Evolutionary conservation across 768 basidiomycete species (phyloP).

Genomic region (Mrakia gelida): DNA sequence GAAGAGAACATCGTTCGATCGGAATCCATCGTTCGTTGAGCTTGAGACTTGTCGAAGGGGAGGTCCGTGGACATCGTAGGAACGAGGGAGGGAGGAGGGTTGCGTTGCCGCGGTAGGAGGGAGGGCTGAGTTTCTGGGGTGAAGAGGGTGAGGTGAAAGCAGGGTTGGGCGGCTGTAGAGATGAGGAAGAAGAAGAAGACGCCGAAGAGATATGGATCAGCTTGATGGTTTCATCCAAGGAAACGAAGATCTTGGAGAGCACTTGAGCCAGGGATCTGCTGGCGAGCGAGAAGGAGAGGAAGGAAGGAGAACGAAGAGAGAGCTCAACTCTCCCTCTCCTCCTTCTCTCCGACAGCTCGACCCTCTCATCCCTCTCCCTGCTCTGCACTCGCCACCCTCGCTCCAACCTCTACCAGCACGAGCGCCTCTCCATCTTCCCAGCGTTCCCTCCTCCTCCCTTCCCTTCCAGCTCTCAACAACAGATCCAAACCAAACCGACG

Average conservation of each 20-base stretch:
- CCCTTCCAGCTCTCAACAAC: no score
- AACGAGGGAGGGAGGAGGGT: neutral
- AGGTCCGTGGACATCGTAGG: neutral
- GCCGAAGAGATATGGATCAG: neutral
- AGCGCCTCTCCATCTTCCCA: no score
- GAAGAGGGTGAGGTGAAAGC: neutral
- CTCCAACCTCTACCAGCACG: no score
- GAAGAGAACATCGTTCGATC: neutral
- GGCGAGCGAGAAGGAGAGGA: neutral
- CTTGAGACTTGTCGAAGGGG: neutral
- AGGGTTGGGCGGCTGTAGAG: neutral
- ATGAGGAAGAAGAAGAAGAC: neutral
- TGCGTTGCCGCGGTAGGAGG: no score
- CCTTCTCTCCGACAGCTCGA: neutral
- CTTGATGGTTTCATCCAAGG: neutral
- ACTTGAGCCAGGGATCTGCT: neutral
- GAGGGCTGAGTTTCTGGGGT: neutral
- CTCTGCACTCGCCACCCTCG: no score
- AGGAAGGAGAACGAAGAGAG: neutral
- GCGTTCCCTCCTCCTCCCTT: no score
- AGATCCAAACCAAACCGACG: no score
- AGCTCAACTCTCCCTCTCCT: conserved; percentile 2
- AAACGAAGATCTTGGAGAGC: no score
- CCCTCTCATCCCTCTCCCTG: neutral
- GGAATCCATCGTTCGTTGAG: neutral